phyloP scores from a whole-genome alignment of 331 rosid genomes.

The Quercus tomentella region DNA sequence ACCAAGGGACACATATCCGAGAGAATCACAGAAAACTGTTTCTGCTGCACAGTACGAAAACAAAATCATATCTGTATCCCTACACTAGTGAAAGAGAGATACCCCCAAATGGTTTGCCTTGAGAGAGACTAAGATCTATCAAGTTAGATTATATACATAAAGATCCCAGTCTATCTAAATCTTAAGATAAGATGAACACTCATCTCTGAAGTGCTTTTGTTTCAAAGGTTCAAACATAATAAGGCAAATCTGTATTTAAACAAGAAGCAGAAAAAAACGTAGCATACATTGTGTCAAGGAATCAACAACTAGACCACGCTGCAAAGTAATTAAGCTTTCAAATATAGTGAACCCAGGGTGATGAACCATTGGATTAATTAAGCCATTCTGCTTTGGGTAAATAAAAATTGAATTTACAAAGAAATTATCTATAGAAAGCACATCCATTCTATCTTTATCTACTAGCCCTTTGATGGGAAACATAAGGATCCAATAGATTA shows the following conservation, averaged over 20 bases:
- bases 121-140: not conserved
- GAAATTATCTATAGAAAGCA: not conserved
- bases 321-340: not conserved
- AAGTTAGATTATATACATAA: not conserved
- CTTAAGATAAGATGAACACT: not conserved
- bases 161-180: not conserved
- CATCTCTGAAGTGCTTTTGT: not conserved
- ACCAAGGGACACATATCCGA: constrained; percentile 88
- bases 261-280: not conserved
- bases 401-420: not conserved
- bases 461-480: no score
- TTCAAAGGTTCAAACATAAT: not conserved
- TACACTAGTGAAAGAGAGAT: not conserved
- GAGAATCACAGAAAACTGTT: constrained; percentile 72
- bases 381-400: not conserved
- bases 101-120: not conserved
- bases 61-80: constrained; percentile 1
- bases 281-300: not conserved
- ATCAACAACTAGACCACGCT: not conserved
- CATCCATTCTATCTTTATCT: not conserved
- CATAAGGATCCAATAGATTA: no score
- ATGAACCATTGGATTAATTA: not conserved
- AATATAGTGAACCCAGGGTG: not conserved
- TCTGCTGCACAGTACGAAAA: constrained; percentile 35
- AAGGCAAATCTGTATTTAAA: not conserved